Conservation (phyloP, 2,329 filamentous ascomycete species). For the Nigrospora sphaerica region DNA sequence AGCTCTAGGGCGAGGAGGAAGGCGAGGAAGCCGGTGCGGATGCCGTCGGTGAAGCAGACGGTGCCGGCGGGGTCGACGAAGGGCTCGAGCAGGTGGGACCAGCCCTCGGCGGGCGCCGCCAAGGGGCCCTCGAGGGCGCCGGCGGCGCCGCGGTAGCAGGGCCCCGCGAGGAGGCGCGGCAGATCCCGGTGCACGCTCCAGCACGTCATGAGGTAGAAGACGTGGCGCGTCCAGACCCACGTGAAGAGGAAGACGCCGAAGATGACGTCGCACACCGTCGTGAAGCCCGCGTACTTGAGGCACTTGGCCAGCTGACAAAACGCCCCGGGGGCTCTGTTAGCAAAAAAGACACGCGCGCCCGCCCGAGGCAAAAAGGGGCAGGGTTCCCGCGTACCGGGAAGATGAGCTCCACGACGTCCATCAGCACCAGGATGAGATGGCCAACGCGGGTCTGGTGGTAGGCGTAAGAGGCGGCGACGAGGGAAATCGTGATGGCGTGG, state of each 20-base stretch:
- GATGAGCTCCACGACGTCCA: constrained; percentile 86
- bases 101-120: constrained; percentile 36
- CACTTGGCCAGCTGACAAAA: constrained; percentile 76
- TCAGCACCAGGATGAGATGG: constrained; percentile 78
- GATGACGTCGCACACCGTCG: constrained; percentile 66
- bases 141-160: constrained; percentile 62
- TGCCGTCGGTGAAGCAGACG: constrained; percentile 70
- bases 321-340: constrained; percentile 5
- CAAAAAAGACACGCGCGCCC: constrained; percentile 3
- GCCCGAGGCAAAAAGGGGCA: background rate
- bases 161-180: constrained; percentile 52
- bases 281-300: constrained; percentile 78
- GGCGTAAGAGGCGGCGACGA: constrained; percentile 74
- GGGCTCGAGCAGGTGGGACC: constrained; percentile 61
- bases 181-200: constrained; percentile 70
- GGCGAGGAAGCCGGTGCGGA: constrained; percentile 69
- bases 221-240: constrained; percentile 77
- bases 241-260: constrained; percentile 79
- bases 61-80: constrained; percentile 64
- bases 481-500: constrained; percentile 75
- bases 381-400: constrained; percentile 57
- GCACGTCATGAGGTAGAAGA: constrained; percentile 69
- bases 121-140: constrained; percentile 46
- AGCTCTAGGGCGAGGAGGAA: constrained; percentile 72
- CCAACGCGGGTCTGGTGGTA: constrained; percentile 82